Percentiles rank a stretch among this genome's conserved stretches.
phyloP scores from a whole-genome alignment of 108 stramenopile species.

The Conticribra guillardii region DNA sequence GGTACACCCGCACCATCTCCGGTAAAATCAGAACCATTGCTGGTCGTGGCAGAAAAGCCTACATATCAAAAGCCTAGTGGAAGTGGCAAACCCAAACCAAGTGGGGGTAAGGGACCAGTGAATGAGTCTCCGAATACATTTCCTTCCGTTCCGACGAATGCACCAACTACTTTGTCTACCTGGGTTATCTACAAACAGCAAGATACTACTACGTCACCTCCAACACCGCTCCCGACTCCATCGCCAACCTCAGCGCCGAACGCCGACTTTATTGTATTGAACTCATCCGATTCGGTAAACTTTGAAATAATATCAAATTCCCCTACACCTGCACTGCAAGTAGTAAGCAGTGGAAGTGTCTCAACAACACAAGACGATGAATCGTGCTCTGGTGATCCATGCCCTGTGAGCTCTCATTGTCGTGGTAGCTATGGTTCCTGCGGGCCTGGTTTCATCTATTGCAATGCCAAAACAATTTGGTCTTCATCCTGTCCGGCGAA shows the following conservation, averaged over 20 bases:
- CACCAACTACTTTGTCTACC: constrained; percentile 1
- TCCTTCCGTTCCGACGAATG: neutral
- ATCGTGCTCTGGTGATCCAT: constrained; percentile 21
- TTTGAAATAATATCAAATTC: constrained; percentile 7
- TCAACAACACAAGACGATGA: neutral
- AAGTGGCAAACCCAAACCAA: constrained; percentile 15
- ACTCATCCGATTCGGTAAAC: neutral
- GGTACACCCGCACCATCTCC: constrained; percentile 8
- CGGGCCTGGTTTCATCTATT: constrained; percentile 24
- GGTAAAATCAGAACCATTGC: neutral
- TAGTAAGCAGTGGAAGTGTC: neutral
- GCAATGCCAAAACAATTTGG: constrained; percentile 19
- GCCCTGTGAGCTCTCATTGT: constrained; percentile 1
- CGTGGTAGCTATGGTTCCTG: constrained; percentile 8
- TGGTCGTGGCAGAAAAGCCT: neutral
- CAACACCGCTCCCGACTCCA: neutral
- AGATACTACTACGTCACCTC: neutral
- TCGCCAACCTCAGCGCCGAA: neutral
- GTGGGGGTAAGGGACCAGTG: constrained; percentile 13
- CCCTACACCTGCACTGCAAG: neutral
- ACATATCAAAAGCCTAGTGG: constrained; percentile 18
- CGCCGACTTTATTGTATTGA: constrained; percentile 4
- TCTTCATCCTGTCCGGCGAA: constrained; percentile 10
- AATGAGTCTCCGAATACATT: neutral
- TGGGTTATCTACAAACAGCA: neutral